Evolutionary conservation across 495 filamentous ascomycete genomes (phyloP), one percentile per base, ranked within the genome.

Genomic region (Terfezia claveryi): DNA sequence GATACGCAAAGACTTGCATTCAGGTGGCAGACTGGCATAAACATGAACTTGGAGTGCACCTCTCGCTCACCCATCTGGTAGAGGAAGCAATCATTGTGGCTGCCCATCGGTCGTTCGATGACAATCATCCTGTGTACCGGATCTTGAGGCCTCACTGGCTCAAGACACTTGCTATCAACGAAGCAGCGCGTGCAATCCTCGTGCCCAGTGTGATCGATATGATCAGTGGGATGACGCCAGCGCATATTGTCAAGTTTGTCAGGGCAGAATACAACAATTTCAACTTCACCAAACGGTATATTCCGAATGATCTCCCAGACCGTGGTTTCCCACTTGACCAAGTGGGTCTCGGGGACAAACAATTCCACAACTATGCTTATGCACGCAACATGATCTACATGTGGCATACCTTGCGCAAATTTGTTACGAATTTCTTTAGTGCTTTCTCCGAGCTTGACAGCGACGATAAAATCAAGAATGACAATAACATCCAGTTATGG

Each of bases 1-100:
- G 73, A 49, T 75, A 74, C 59, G 73, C 73, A 17, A 75, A 75
- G 58, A 73, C 70, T 1, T 73, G 70, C 54, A 69, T 68, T 8
- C 73, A 74, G 54, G 64, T 66, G 10, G 68, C 68, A 0, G 73
- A 75, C 61, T 75, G 72, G 73, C 62, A 68, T 54, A 62, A 70
- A 17, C 72, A 75, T 58, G 71, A 74, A 59, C 50, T 74, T 38
- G 59, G 57, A 2, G 67, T 73, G 10, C 72, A 75, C 55, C 66
- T 75, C 8, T 68, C 64, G 8, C 55, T 71, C 11, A 70, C 71
- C 6, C 73, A 75, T 57, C 59, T 75, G 5, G 61, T 74, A 49
- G 72, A 74, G 57, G 70, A 73, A 58, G 66, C 66, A 54, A 64
- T 73, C 56, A 74, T 74, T 52, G 69, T 73, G 23, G 68, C 68